Evolutionary conservation across 225 moss, liverwort and hornwort species (phyloP).

Genomic region (Physcomitrellopsis africana): DNA sequence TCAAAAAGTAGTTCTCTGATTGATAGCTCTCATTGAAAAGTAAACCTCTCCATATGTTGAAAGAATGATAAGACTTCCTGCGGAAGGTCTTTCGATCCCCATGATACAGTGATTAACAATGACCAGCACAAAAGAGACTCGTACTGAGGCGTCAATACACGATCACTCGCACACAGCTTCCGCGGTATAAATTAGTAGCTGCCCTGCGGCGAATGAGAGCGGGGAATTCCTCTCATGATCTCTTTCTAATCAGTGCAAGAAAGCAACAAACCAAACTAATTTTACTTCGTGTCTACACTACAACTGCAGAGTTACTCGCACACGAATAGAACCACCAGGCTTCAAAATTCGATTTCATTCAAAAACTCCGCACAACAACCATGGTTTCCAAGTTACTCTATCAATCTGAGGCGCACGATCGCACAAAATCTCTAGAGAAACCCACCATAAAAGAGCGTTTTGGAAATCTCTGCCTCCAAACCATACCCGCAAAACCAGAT

Average conservation of each 20-base stretch:
- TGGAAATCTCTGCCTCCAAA: too few relatives aligned
- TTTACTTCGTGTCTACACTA: neutral
- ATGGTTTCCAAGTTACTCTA: slow-evolving; percentile 15
- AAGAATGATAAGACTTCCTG: neutral
- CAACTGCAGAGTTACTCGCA: neutral
- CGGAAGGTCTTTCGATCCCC: neutral
- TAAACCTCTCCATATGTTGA: neutral
- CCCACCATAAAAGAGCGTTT: neutral
- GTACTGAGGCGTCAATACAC: neutral
- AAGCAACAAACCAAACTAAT: neutral
- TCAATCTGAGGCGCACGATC: slow-evolving; percentile 4
- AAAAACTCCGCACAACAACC: neutral
- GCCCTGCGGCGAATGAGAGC: neutral
- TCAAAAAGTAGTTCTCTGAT: neutral
- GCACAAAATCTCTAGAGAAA: slow-evolving; percentile 14
- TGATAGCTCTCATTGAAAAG: slow-evolving; percentile 20
- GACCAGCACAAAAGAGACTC: neutral
- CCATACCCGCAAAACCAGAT: too few relatives aligned
- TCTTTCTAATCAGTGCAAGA: neutral
- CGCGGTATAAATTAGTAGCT: neutral
- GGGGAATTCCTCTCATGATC: neutral
- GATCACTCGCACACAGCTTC: neutral
- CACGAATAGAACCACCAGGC: neutral
- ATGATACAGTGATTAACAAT: neutral
- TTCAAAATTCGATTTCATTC: neutral